phyloP scores from a whole-genome alignment of 1,284 basidiomycete genomes.

The Puccinia polysora region DNA sequence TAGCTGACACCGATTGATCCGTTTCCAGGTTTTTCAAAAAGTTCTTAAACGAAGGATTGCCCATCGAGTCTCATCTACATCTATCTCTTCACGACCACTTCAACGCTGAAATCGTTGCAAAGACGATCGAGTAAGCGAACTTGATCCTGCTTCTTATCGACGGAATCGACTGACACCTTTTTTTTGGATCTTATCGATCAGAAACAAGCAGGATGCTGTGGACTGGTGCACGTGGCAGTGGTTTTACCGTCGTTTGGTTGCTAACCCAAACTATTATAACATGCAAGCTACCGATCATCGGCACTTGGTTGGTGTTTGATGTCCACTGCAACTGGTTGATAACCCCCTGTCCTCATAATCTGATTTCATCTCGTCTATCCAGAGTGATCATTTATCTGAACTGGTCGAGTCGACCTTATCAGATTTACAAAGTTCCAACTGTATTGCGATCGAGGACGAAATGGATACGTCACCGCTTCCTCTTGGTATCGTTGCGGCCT shows the following conservation, averaged over 20 bases:
- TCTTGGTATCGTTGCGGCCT: constrained; percentile 92
- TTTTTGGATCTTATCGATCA: not conserved
- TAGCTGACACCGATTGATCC: not conserved
- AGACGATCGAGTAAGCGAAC: constrained; percentile 72
- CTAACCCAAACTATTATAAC: constrained; percentile 83
- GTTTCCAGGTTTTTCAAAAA: constrained; percentile 70
- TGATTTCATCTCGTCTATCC: not conserved
- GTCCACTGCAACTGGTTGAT: too few relatives aligned
- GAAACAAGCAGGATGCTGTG: constrained; percentile 91
- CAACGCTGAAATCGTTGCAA: constrained; percentile 95
- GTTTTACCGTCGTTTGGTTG: constrained; percentile 46
- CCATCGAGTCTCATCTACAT: constrained; percentile 87
- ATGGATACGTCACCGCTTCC: constrained; percentile 89
- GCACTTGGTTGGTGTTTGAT: constrained; percentile 64
- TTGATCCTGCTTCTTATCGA: constrained; percentile 45
- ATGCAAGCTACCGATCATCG: constrained; percentile 75
- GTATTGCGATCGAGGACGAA: constrained; percentile 85
- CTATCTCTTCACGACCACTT: constrained; percentile 86
- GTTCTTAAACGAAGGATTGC: constrained; percentile 93
- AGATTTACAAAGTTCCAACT: constrained; percentile 88
- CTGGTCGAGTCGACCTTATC: constrained; percentile 86
- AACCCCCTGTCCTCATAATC: too few relatives aligned
- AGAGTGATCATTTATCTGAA: constrained; percentile 79
- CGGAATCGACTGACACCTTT: not conserved
- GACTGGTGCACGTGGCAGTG: constrained; percentile 59